These are phyloP conservation scores for Marchantia paleacea DNA, from an alignment of 225 moss, liverwort and hornwort genomes.

Conservation along the genomic window DNA sequence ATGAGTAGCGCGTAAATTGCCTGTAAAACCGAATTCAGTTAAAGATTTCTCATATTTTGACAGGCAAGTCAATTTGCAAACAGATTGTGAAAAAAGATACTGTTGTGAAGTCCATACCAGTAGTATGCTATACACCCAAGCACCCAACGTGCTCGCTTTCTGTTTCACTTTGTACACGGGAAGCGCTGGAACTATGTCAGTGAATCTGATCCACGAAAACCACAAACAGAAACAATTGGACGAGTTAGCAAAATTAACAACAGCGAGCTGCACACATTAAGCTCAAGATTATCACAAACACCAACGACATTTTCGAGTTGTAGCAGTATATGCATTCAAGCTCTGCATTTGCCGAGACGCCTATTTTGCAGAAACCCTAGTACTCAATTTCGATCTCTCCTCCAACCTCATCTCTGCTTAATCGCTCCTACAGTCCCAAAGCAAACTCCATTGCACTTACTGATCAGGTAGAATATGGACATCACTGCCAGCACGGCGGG, in stretches of 20 bases:
- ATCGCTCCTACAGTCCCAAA: neutral
- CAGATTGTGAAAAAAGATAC: too few relatives aligned
- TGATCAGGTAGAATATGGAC: slow-evolving; percentile 29
- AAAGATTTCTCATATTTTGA: neutral
- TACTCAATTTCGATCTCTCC: neutral
- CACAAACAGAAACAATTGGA: neutral
- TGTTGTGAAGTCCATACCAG: slow-evolving; percentile 26
- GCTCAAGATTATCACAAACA: neutral
- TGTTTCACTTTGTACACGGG: slow-evolving; percentile 39
- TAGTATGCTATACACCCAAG: slow-evolving; percentile 36
- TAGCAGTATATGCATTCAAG: neutral
- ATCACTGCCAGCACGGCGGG: slow-evolving; percentile 31
- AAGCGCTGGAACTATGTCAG: slow-evolving; percentile 42
- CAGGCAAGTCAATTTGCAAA: neutral
- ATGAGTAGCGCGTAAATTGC: slow-evolving; percentile 28
- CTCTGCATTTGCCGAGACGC: neutral
- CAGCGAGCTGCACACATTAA: neutral
- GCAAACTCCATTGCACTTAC: slow-evolving; percentile 19
- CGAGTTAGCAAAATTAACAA: neutral
- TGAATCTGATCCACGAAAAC: slow-evolving; percentile 30
- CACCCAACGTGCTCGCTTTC: slow-evolving; percentile 41
- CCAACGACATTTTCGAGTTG: neutral
- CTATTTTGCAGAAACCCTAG: neutral
- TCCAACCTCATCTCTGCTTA: neutral
- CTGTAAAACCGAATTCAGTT: slow-evolving; percentile 21